Percentiles rank a stretch among this genome's conserved stretches.
Conservation (phyloP, 352 stramenopile species). For the Phytopythium mirpurense region DNA sequence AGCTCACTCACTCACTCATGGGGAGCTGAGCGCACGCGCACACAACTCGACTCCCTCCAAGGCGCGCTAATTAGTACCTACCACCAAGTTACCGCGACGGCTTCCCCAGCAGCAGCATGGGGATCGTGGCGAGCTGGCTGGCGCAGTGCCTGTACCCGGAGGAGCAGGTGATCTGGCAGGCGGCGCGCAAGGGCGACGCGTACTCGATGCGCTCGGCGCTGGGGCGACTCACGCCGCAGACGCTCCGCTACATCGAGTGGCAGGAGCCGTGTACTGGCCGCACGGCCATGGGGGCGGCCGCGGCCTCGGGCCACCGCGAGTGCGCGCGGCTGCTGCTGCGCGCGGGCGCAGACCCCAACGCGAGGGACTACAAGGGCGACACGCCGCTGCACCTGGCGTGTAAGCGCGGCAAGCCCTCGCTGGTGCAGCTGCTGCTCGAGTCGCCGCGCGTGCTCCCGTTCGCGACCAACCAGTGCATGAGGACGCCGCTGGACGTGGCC, state of each 20-base stretch:
- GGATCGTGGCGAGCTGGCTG: conserved; percentile 42
- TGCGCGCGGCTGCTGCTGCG: conserved; percentile 39
- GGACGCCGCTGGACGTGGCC: conserved; percentile 41
- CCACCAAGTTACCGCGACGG: too few species aligned
- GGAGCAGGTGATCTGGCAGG: conserved; percentile 52
- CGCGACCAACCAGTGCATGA: conserved; percentile 35
- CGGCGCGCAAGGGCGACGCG: conserved; percentile 34
- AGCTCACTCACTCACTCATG: too few species aligned
- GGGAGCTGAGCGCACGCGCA: too few species aligned
- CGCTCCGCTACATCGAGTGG: conserved; percentile 45
- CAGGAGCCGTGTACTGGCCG: conserved; percentile 40
- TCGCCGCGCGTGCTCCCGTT: conserved; percentile 34
- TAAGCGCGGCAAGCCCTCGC: conserved; percentile 30
- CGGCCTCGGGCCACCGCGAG: conserved; percentile 31
- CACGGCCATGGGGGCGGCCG: conserved; percentile 40
- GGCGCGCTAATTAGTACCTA: too few species aligned
- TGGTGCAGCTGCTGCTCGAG: conserved; percentile 41
- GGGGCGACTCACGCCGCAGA: conserved; percentile 30
- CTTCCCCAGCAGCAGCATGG: conserved; percentile 16
- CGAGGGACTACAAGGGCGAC: conserved; percentile 40
- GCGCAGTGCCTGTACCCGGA: conserved; percentile 45
- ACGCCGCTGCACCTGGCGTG: conserved; percentile 51
- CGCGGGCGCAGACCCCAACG: conserved; percentile 44
- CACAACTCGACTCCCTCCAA: too few species aligned
- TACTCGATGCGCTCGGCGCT: conserved; percentile 27